Evolutionary conservation across 192 early-diverging fungal genomes (phyloP), one percentile per base, ranked within the genome.

Genomic region (Mortierella claussenii): DNA sequence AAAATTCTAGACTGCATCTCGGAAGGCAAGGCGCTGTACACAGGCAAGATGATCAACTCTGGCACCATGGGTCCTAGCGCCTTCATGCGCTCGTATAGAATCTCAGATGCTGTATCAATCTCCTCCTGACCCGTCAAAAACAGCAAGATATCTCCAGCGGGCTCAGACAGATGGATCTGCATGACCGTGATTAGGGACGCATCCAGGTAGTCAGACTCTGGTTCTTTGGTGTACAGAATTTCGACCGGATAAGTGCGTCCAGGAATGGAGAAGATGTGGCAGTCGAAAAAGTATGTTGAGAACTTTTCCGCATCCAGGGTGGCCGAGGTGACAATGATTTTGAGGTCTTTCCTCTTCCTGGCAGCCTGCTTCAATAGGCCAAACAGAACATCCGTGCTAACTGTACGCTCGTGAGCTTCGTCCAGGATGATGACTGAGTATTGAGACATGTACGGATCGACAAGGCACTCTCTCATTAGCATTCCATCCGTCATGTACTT

Each of bases 401-500:
- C 89, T 3, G 97, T 97, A 53, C 98, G 89, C 83, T 99, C 98
- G 89, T 99, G 98, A 20, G 98, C 98, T 74, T 99, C 98, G 69
- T 99, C 98, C 75, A 99, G 86, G 67, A 99, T 91, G 32, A 99
- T 86, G 11, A 94, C 91, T n/a, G 91, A 90, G 82, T 99, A 99
- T 59, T 91, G 90, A 11, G 70, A 83, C 68, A 99, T 83, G 31
- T 87, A 84, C 1, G 92, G 85, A 61, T 96, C 94, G 0, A 95
- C 88, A 50, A 99, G 84, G 61, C 93, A 92, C 68, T 99, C 98
- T 68, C 96, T 87, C 51, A 98, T 81, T 21, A 99, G 69, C 91
- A 98, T 95, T 81, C 98, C 98, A 65, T 98, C 98, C 17, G 98
- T 99, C 98, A 99, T 98, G 82, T 98, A 98, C 81, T 98, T 99